Percentiles rank a stretch among this genome's conserved stretches.
Conservation (phyloP, 176 grass and related monocot species). For the Sorghum bicolor region DNA sequence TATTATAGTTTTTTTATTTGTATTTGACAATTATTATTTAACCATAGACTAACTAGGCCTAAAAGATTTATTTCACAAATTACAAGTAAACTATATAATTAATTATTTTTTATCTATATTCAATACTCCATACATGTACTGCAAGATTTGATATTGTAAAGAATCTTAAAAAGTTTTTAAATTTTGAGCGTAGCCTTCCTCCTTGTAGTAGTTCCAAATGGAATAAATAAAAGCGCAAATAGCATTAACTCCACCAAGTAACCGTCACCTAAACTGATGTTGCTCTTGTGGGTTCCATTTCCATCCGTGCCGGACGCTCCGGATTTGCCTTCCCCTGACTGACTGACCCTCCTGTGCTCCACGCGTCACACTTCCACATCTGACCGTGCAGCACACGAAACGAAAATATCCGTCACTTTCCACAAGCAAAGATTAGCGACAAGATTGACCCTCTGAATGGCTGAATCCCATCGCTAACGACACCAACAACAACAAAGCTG, state of each 20-base stretch:
- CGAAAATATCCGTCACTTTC: not conserved
- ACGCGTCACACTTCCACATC: not conserved
- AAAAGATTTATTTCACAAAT: too few species aligned
- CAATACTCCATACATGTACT: too few species aligned
- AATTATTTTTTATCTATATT: too few species aligned
- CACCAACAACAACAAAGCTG: not conserved
- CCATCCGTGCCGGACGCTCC: not conserved
- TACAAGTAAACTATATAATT: too few species aligned
- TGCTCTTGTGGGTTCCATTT: not conserved
- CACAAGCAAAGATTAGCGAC: not conserved
- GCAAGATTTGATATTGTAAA: too few species aligned
- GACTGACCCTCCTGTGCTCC: too few species aligned
- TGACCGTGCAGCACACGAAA: not conserved
- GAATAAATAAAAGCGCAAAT: not conserved
- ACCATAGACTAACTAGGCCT: too few species aligned
- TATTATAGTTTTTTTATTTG: too few species aligned
- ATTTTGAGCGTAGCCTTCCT: too few species aligned
- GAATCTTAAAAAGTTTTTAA: too few species aligned
- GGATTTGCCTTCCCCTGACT: not conserved
- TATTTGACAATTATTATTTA: too few species aligned
- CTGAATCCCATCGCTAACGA: not conserved
- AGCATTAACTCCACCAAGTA: not conserved
- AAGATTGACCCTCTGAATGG: not conserved
- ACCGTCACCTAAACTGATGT: not conserved
- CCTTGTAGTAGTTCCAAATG: too few species aligned